Conservation (phyloP, 306 rosid genomes). For the Sechiopsis laciniata region DNA sequence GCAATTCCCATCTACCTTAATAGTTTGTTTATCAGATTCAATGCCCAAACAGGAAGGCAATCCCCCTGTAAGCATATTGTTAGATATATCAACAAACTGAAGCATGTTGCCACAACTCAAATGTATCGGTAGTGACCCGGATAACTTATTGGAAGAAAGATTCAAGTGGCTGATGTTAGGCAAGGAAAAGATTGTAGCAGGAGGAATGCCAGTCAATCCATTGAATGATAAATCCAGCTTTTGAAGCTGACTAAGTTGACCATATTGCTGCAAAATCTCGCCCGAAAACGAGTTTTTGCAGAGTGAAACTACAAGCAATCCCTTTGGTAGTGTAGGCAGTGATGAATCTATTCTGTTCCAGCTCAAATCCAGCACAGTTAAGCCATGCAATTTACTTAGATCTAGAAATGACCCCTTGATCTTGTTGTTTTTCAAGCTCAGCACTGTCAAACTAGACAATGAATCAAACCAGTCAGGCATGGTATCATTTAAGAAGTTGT, state of each 20-base stretch:
- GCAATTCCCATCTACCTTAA: slow-evolving; percentile 72
- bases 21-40: slow-evolving; percentile 36
- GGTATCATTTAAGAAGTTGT: slow-evolving; percentile 65
- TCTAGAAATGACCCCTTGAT: slow-evolving; percentile 62
- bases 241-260: slow-evolving; percentile 45
- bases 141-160: slow-evolving; percentile 61
- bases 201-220: slow-evolving; percentile 53
- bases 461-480: slow-evolving; percentile 56
- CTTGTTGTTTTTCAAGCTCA: slow-evolving; percentile 59
- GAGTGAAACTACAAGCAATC: slow-evolving; percentile 40
- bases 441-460: slow-evolving; percentile 40
- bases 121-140: slow-evolving; percentile 42
- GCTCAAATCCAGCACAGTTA: slow-evolving; percentile 52
- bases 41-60: slow-evolving; percentile 64
- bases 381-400: slow-evolving; percentile 41
- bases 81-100: slow-evolving; percentile 55
- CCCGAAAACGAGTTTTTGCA: slow-evolving; percentile 63
- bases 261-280: slow-evolving; percentile 60
- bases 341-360: slow-evolving; percentile 40
- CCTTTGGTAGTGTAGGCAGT: slow-evolving; percentile 55
- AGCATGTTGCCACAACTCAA: slow-evolving; percentile 53
- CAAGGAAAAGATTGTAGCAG: slow-evolving; percentile 55
- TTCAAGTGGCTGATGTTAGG: slow-evolving; percentile 63
- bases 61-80: slow-evolving; percentile 55
- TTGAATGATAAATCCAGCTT: slow-evolving; percentile 74